Base-by-base conservation (phyloP, 2,329 filamentous ascomycete species). In the Epichloe hybrida region DNA sequence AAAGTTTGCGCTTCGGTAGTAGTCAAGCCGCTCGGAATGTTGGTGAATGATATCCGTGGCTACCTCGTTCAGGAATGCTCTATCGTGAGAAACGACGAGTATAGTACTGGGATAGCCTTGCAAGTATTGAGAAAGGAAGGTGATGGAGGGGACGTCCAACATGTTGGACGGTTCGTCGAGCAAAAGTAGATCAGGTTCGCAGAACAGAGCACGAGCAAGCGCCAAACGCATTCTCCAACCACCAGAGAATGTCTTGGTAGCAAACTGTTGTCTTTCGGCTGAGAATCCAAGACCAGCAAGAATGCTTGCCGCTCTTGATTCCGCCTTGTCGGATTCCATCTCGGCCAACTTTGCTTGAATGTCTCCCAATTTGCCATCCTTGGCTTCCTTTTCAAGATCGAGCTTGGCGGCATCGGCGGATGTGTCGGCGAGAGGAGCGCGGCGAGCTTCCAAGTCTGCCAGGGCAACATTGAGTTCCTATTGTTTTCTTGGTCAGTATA, bases 131-230 rank as follows among this genome's bases (percentile, higher is more conserved):
- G 91, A 86, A 66, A 98, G 79, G 80, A 97, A 98, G 51, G 93
- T 94, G 64, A 98, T 97, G 23, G 93, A 97, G n/a, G 93, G 93
- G 52, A 98, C 93, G 71, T 97, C 93, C 88, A 98, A 89, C 91
- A 97, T 97, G 82, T 97, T 97, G 51, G 91, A 97, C 72, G 93
- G 93, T 81, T 98, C 93, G 74, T 98, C 93, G 59, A 98, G 88
- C 66, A 98, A 78, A 53, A 98, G 72, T 49, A 98, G 75, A 70
- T 98, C 93, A 42, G 93, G 93, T 67, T 98, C 93, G 72, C 93
- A 98, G 75, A 98, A 98, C 37, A 98, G 79, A 13, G 93, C 93
- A 77, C 93, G 78, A 12, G 93, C 93, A 55, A 98, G 77, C 13
- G 93, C 93, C 62, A 98, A 73, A 74, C 93, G 85, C 93, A 98